Conservation (phyloP, 2,329 filamentous ascomycete genomes). For the Trichoderma semiorbis region DNA sequence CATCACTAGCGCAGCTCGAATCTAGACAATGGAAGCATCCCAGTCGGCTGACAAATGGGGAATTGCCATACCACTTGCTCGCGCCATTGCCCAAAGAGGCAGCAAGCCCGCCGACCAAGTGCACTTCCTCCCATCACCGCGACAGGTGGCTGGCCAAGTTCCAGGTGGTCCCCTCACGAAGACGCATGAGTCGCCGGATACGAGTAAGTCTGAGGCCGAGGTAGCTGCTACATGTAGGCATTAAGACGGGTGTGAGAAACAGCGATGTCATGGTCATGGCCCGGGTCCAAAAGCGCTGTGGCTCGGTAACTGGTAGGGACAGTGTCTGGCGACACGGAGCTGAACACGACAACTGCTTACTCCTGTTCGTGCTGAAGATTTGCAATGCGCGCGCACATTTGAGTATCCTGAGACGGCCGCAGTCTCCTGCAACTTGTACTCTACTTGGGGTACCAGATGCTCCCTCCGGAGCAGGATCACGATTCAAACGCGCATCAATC, state of each 20-base stretch:
- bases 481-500: neutral
- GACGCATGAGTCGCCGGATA: constrained; percentile 12
- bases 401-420: neutral
- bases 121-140: neutral
- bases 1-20: constrained; percentile 13
- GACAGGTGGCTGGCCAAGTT: constrained; percentile 8
- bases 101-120: constrained; percentile 21
- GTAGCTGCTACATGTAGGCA: neutral
- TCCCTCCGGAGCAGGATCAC: neutral
- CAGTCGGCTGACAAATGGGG: constrained; percentile 18
- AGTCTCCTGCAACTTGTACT: neutral
- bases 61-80: neutral
- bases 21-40: constrained; percentile 8
- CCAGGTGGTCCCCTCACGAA: neutral
- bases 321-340: neutral
- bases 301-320: neutral
- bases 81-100: constrained; percentile 22
- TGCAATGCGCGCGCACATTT: neutral
- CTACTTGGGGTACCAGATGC: neutral
- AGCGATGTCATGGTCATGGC: neutral
- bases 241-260: neutral
- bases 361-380: constrained; percentile 5
- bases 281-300: neutral
- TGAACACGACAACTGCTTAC: neutral
- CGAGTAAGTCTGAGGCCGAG: constrained; percentile 6